Percentiles rank a stretch among this genome's conserved stretches.
Evolutionary conservation across 2,329 filamentous ascomycete genomes (phyloP).

Genomic region (Rhynchosporium secalis): DNA sequence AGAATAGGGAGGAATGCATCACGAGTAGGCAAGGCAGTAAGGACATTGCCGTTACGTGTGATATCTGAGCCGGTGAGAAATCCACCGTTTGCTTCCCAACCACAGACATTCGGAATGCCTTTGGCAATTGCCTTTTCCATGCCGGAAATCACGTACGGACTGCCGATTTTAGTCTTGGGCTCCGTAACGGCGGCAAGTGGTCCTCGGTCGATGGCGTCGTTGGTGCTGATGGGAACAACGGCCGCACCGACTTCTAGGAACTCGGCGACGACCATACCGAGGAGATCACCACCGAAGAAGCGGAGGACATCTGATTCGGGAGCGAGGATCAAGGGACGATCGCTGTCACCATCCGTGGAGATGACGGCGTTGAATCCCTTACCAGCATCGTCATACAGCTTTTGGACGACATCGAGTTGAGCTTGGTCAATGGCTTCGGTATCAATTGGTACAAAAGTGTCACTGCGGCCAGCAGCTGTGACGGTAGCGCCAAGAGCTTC

Average conservation of each 20-base stretch:
- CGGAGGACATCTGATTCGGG: slow-evolving; percentile 36
- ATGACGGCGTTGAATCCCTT: slow-evolving; percentile 38
- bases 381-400: slow-evolving; percentile 33
- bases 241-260: slow-evolving; percentile 38
- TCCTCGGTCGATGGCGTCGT: slow-evolving; percentile 41
- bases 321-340: slow-evolving; percentile 39
- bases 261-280: slow-evolving; percentile 41
- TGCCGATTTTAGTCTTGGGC: slow-evolving; percentile 41
- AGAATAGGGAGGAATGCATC: slow-evolving; percentile 40
- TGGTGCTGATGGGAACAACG: slow-evolving; percentile 41
- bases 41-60: slow-evolving; percentile 34
- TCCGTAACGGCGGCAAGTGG: slow-evolving; percentile 34
- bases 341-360: slow-evolving; percentile 41
- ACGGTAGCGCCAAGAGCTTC: slow-evolving; percentile 38
- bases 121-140: slow-evolving; percentile 39
- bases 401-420: slow-evolving; percentile 38
- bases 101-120: slow-evolving; percentile 37
- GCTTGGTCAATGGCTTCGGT: slow-evolving; percentile 41
- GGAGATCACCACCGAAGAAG: slow-evolving; percentile 40
- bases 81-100: slow-evolving; percentile 42
- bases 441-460: slow-evolving; percentile 41
- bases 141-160: slow-evolving; percentile 40
- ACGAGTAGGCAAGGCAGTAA: slow-evolving; percentile 39
- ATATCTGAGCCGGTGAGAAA: slow-evolving; percentile 41
- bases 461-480: slow-evolving; percentile 38